Base-by-base conservation (phyloP, 2,329 filamentous ascomycete genomes). In the Pseudopithomyces maydicus region DNA sequence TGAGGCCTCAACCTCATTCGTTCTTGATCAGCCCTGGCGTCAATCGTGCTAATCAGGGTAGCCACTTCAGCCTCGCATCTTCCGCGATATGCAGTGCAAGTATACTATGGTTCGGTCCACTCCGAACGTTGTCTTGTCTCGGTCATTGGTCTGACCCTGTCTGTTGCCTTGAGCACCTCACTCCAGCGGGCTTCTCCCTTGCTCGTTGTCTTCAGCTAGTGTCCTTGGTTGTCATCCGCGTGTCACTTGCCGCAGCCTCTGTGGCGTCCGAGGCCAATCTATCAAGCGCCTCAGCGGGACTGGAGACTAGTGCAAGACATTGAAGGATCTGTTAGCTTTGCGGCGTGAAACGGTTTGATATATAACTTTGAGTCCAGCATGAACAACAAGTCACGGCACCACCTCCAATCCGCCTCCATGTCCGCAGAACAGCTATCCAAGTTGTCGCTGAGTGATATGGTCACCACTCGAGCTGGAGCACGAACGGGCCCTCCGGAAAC, bases 361-460 rank as follows among this genome's bases (percentile, higher is more conserved):
- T 75, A 75, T 74, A 75, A 41, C 65, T 54, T 63, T 49, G 35
- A 32, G 46, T n/a, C 53, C 35, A 45, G 52, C 58, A 55, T 56
- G 52, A 38, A 57, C 38, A 42, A 50, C 50, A 58, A 59, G 43
- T 47, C 52, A 55, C 55, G 61, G 38, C 46, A 66, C 42, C 54
- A 50, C 58, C 55, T 53, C 48, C 53, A 50, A 55, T 63, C 56
- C 19, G 50, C 58, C 68, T 68, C 60, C 67, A 74, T 76, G 73
- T 73, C 72, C 59, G 70, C 63, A 46, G 72, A 76, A 66, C 68
- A 69, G 50, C 69, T 76, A 44, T 73, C 70, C 38, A 72, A 70
- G 58, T 70, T 76, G 58, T 71, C 72, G 56, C 62, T 76, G n/a
- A 66, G 64, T 58, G 71, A 73, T 59, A 76, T 76, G 73, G 72